A percentile compares a stretch with the other conserved stretches of the same genome.
Conservation (phyloP, 1,284 basidiomycete genomes). For the Bjerkandera adusta region DNA sequence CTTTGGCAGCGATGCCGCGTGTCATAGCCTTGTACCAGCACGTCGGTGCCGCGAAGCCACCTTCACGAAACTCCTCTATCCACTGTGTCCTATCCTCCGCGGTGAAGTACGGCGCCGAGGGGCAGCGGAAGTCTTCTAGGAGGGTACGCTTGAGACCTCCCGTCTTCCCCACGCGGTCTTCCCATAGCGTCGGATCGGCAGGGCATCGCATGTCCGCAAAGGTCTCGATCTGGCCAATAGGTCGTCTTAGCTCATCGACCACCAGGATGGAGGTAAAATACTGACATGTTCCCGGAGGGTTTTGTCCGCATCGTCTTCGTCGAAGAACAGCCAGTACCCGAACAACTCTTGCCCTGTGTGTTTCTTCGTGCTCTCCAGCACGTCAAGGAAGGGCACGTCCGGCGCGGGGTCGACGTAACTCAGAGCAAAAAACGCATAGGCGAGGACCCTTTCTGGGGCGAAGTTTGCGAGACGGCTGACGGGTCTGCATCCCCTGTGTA, state of each 20-base stretch:
- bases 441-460: slow-evolving; percentile 23
- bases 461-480: slow-evolving; percentile 24
- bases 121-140: slow-evolving; percentile 21
- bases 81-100: slow-evolving; percentile 26
- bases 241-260: no score
- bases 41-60: slow-evolving; percentile 30
- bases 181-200: slow-evolving; percentile 28
- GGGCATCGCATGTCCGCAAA: slow-evolving; percentile 31
- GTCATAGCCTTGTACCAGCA: slow-evolving; percentile 35
- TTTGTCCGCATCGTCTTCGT: slow-evolving; percentile 20
- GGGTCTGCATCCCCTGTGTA: slow-evolving; percentile 22
- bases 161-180: slow-evolving; percentile 29
- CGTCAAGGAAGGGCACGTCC: not conserved
- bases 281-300: not conserved
- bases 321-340: slow-evolving; percentile 43
- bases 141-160: slow-evolving; percentile 33
- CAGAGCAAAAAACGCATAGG: slow-evolving; percentile 23
- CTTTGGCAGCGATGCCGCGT: slow-evolving; percentile 21
- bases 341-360: slow-evolving; percentile 29
- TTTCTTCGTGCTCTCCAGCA: not conserved
- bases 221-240: slow-evolving; percentile 21
- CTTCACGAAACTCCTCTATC: slow-evolving; percentile 23
- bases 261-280: not conserved
- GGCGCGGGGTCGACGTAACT: slow-evolving; percentile 16
- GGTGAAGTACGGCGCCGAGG: slow-evolving; percentile 27